Evolutionary conservation across 176 grass and related monocot species (phyloP).

Genomic region (Bonia amplexicaulis): DNA sequence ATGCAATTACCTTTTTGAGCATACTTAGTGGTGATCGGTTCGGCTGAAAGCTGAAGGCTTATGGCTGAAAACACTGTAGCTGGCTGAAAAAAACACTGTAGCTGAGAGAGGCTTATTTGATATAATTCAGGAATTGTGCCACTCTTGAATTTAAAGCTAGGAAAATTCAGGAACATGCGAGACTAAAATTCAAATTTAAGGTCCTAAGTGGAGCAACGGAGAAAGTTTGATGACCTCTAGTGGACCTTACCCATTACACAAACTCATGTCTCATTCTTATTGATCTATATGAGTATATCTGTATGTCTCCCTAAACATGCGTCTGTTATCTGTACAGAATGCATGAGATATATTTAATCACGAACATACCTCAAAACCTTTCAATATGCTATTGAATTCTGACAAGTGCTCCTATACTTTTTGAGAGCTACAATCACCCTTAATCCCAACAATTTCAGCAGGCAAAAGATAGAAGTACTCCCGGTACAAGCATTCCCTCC

Average conservation of each 20-base stretch:
- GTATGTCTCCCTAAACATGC: not conserved
- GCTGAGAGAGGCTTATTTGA: too few relatives aligned
- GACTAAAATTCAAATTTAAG: not conserved
- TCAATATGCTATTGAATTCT: constrained; percentile 76
- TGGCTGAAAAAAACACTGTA: too few relatives aligned
- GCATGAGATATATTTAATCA: not conserved
- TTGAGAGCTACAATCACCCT: constrained; percentile 45
- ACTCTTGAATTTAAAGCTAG: not conserved
- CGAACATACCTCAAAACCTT: constrained; percentile 57
- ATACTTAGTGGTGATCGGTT: too few relatives aligned
- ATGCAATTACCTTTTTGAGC: not conserved
- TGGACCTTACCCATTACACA: not conserved
- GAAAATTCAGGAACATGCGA: not conserved
- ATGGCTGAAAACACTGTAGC: too few relatives aligned
- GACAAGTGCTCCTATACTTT: constrained; percentile 59
- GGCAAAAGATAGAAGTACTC: constrained; percentile 87
- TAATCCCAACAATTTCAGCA: constrained; percentile 87
- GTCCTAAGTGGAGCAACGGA: not conserved
- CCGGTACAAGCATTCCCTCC: constrained; percentile 72
- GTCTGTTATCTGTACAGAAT: not conserved
- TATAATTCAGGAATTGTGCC: too few relatives aligned
- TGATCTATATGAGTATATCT: not conserved
- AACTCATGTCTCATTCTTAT: not conserved
- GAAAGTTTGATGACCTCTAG: not conserved
- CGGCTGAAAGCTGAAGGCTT: too few relatives aligned